phyloP scores from a whole-genome alignment of 345 rosid species.

The Eucalyptus victrix region DNA sequence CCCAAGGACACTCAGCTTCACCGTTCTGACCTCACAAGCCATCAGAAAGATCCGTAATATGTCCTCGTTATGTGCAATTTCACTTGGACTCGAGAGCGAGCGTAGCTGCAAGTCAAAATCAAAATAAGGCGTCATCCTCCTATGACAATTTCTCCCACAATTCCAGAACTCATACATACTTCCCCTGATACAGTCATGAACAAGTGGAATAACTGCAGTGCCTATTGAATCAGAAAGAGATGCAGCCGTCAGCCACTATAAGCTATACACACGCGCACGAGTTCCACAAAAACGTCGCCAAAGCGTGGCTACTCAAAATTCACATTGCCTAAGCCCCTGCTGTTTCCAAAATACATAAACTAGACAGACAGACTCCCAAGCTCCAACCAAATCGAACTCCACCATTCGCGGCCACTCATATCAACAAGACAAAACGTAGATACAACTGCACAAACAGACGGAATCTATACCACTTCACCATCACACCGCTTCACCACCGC shows the following conservation, averaged over 20 bases:
- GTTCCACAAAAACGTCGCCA: not conserved
- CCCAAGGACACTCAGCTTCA: constrained; percentile 87
- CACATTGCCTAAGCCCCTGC: not conserved
- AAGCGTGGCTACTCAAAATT: not conserved
- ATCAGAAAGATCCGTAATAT: constrained; percentile 72
- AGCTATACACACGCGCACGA: not conserved
- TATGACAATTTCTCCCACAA: not conserved
- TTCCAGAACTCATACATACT: not conserved
- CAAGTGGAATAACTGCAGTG: not conserved
- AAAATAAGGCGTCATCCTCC: not conserved
- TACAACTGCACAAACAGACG: not conserved
- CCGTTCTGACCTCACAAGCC: constrained; percentile 88
- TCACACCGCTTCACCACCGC: not conserved
- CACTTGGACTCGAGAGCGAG: constrained; percentile 68
- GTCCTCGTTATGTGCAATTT: constrained; percentile 75
- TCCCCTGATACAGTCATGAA: not conserved
- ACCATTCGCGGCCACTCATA: not conserved
- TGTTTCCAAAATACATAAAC: not conserved
- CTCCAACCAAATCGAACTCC: not conserved
- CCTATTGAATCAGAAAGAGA: not conserved
- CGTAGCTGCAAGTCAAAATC: constrained; percentile 51
- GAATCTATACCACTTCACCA: not conserved
- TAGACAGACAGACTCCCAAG: not conserved
- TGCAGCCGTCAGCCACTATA: not conserved
- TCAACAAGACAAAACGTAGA: not conserved